Evolutionary conservation across 345 rosid species (phyloP), one percentile per base, ranked within the genome.

Genomic region (Dipteronia sinensis): DNA sequence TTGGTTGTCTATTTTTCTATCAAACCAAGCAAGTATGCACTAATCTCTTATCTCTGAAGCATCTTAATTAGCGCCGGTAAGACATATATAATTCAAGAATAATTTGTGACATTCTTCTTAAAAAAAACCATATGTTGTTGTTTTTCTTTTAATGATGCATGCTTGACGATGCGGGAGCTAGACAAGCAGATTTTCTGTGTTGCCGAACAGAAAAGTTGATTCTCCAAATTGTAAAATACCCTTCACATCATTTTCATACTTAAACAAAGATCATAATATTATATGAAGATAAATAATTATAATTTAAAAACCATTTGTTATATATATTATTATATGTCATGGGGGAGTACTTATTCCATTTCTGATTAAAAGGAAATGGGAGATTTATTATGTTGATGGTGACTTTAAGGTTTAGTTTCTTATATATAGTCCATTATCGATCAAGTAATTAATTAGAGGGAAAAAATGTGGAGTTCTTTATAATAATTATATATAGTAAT

Each of bases 371-470:
- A 69, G 46, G 79, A 79, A 68, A 61, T 34, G 64, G 25, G 65
- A 44, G 44, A 49, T 71, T 62, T 61, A 80, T 76, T 55, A 13
- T 19, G 22, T 8, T 59, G 86, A 79, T 77, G 80, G 51, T 58
- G 86, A 80, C 80, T 63, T 74, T 66, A 67, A 56, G 65, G 51
- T 75, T 69, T 73, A 69, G 55, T 71, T 77, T 74, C 72, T 62
- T 69, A 25, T 51, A 4, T 31, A 31, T 31, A 31, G 38, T 34
- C 6, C 38, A 34, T 34, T 34, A 34, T 34, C n/a, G n/a, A n/a
- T n/a, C 38, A 34, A 34, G 6, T 34, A 34, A 34, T 34, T 34
- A 34, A 34, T 34, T 34, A 34, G 38, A 19, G 78, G 22, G 46
- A 53, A 65, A 67, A 74, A 69, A 23, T 40, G 51, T 34, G 38